These are phyloP conservation scores for Parastagonospora avenae DNA, from an alignment of 2,329 filamentous ascomycete species.

Conservation along the genomic window DNA sequence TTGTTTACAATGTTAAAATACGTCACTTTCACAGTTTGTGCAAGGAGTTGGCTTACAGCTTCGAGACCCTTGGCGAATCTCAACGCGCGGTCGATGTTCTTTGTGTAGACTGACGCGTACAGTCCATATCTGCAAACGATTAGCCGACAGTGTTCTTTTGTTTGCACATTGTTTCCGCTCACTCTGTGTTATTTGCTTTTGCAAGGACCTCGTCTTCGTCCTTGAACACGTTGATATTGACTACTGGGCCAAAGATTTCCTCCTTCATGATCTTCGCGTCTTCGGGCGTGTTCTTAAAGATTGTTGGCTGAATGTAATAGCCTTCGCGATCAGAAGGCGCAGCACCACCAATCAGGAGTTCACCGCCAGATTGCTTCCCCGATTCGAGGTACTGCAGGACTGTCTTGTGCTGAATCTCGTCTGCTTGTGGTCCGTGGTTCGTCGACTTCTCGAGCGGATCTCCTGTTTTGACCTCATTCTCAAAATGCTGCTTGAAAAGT, in stretches of 20 bases:
- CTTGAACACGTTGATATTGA: conserved; percentile 77
- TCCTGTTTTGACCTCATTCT: conserved; percentile 43
- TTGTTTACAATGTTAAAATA: no score
- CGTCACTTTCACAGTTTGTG: no score
- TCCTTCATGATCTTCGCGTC: conserved; percentile 81
- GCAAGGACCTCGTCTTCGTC: conserved; percentile 79
- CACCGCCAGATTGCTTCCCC: conserved; percentile 69
- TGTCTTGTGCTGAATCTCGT: conserved; percentile 56
- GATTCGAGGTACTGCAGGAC: conserved; percentile 54
- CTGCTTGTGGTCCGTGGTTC: conserved; percentile 62
- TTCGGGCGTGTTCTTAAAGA: conserved; percentile 77
- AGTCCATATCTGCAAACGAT: conserved; percentile 68
- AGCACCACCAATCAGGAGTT: conserved; percentile 37
- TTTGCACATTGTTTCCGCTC: neutral
- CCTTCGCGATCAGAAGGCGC: conserved; percentile 37
- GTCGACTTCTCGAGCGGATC: conserved; percentile 75
- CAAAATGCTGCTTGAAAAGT: conserved; percentile 45
- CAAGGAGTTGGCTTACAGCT: conserved; percentile 18
- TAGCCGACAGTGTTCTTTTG: neutral
- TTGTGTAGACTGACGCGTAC: conserved; percentile 81
- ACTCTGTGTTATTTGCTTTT: conserved; percentile 79
- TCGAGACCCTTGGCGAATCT: conserved; percentile 49
- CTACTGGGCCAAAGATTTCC: conserved; percentile 83
- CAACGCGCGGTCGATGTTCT: conserved; percentile 44
- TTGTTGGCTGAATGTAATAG: conserved; percentile 70